Evolutionary conservation across 176 grass and related monocot species (phyloP).

Genomic region (Triticum monococcum): DNA sequence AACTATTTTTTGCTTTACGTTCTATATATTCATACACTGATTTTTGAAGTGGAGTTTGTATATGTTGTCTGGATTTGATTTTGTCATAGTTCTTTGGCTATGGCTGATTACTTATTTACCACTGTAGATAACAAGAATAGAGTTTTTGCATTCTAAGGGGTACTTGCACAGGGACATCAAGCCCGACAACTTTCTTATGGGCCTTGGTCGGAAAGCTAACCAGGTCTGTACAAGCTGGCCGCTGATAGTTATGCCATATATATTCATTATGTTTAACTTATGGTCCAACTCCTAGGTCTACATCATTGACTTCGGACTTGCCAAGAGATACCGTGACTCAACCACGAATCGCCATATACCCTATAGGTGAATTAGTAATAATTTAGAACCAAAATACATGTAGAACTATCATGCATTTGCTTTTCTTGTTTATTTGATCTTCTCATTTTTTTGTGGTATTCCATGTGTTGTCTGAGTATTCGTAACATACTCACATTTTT

Average conservation of each 20-base stretch:
- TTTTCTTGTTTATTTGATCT: not conserved
- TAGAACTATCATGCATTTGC: not conserved
- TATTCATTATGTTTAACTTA: constrained; percentile 24
- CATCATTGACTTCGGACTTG: constrained; percentile 84
- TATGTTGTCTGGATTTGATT: not conserved
- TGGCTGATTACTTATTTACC: not conserved
- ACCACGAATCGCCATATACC: constrained; percentile 76
- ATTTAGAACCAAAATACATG: not conserved
- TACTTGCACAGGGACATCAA: constrained; percentile 86
- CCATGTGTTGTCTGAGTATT: not conserved
- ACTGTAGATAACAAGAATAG: constrained; percentile 71
- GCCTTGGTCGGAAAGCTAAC: constrained; percentile 78
- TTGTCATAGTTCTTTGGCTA: not conserved
- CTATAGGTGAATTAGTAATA: constrained; percentile 42
- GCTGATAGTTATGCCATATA: not conserved
- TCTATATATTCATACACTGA: not conserved
- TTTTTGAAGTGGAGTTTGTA: not conserved
- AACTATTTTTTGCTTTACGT: not conserved
- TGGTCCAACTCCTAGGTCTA: constrained; percentile 55
- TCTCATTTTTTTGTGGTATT: constrained; percentile 2
- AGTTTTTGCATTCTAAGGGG: constrained; percentile 76
- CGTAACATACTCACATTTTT: not conserved
- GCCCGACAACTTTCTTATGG: constrained; percentile 86
- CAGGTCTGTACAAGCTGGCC: constrained; percentile 44
- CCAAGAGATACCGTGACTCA: constrained; percentile 76